Base-by-base conservation (phyloP, 2,329 filamentous ascomycete species). In the Colletotrichum sp. region DNA sequence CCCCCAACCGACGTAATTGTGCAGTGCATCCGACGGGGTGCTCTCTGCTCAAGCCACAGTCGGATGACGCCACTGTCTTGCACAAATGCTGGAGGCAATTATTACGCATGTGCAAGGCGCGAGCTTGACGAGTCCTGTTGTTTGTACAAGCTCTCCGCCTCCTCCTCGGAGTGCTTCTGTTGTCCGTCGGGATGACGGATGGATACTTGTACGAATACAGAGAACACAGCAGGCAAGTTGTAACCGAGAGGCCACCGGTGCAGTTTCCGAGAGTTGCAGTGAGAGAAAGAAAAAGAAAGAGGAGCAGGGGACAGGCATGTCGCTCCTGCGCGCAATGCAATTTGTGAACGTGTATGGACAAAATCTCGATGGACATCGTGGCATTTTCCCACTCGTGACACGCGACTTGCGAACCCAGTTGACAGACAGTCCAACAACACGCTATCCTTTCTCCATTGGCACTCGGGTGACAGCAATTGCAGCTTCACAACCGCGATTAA, bases 41-140 rank as follows among this genome's bases (percentile, higher is more conserved):
- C 38, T 43, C 38, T 43, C 38, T 43, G 38, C 69, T 67, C 63
- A 71, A 75, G 72, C 72, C 72, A 75, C 72, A 72, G 61, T 16
- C 43, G 24, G 24, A 75, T 72, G 72, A 75, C 69, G 72, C 72
- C 72, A 75, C 72, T 67, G 58, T 55, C 63, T 75, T 64, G 72
- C 63, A 72, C 72, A 75, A 48, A 43, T 18, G 48, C 36, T 67
- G 38, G 55, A 43, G 38, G 57, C 63, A 43, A 75, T 57, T 72
- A 67, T 43, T 43, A 43, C 69, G 72, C 67, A 69, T 69, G 67
- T 69, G 60, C 66, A 68, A 57, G 28, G 26, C 30, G 26, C 5
- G 12, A 30, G 18, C 64, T 7, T 43, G 38, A 43, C 38, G 38
- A 43, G 38, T 43, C 18, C 38, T n/a, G 38, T 9, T 43, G 38